Evolutionary conservation across 805 yeast genomes (phyloP).

Genomic region (Candida koratica): DNA sequence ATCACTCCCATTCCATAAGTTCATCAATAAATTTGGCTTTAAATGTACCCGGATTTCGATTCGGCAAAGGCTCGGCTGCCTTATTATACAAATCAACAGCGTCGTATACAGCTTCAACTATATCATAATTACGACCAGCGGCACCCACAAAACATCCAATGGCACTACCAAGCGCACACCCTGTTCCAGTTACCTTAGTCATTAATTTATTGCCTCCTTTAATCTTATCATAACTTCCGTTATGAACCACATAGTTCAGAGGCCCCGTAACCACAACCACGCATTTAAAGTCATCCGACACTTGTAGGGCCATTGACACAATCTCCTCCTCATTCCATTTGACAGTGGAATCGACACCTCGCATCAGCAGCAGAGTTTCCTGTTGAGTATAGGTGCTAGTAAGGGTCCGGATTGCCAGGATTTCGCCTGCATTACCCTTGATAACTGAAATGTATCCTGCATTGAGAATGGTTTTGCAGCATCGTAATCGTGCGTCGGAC

Average conservation of each 20-base stretch:
- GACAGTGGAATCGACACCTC: constrained; percentile 64
- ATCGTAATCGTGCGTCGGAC: constrained; percentile 49
- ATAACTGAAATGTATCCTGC: constrained; percentile 61
- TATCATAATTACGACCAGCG: constrained; percentile 18
- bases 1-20: constrained; percentile 10
- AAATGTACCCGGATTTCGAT: constrained; percentile 49
- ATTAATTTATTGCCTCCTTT: constrained; percentile 60
- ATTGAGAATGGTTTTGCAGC: constrained; percentile 48
- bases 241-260: constrained; percentile 23
- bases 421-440: constrained; percentile 87
- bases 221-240: constrained; percentile 26
- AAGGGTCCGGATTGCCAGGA: constrained; percentile 51
- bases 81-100: constrained; percentile 58
- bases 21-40: constrained; percentile 44
- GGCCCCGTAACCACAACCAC: constrained; percentile 72
- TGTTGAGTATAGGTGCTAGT: constrained; percentile 18
- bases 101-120: constrained; percentile 45
- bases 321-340: constrained; percentile 21
- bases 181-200: constrained; percentile 75
- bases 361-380: constrained; percentile 41
- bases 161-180: constrained; percentile 76
- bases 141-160: constrained; percentile 59
- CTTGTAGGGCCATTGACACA: constrained; percentile 40
- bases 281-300: constrained; percentile 50
- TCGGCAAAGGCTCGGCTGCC: constrained; percentile 57